phyloP scores from a whole-genome alignment of 345 rosid genomes.

The Populus simonii region DNA sequence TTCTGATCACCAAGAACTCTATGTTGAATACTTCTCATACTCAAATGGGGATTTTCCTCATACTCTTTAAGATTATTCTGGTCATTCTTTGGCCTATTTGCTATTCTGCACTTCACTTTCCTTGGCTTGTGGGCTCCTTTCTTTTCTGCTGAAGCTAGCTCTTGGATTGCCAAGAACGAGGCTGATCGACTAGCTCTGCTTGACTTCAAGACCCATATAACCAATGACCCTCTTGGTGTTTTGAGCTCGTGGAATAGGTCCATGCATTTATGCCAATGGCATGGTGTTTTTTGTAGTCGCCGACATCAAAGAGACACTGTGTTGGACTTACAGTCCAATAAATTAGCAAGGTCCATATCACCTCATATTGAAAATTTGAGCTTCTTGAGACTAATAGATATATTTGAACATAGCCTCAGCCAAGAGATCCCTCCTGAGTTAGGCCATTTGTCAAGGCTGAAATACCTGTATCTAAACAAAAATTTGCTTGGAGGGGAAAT shows the following conservation, averaged over 20 bases:
- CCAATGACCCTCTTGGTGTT: background rate
- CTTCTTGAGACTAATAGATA: slow-evolving; percentile 6
- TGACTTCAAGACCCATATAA: background rate
- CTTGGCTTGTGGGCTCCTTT: too few species aligned
- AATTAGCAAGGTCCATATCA: slow-evolving; percentile 4
- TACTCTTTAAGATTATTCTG: too few species aligned
- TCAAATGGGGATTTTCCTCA: too few species aligned
- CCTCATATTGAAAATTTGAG: slow-evolving; percentile 16
- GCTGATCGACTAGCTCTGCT: background rate
- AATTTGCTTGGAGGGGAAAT: slow-evolving; percentile 13
- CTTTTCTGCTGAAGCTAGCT: too few species aligned
- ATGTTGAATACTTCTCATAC: too few species aligned
- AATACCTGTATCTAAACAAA: background rate
- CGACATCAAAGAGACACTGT: slow-evolving; percentile 1
- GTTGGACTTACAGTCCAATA: background rate
- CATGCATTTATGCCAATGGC: slow-evolving; percentile 12
- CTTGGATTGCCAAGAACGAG: background rate
- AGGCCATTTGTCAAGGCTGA: slow-evolving; percentile 8
- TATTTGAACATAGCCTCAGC: background rate
- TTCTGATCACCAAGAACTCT: too few species aligned
- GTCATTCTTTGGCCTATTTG: too few species aligned
- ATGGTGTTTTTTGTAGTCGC: slow-evolving; percentile 9
- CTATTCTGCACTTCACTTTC: too few species aligned
- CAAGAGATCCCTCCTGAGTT: slow-evolving; percentile 5
- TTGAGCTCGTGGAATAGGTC: slow-evolving; percentile 16